phyloP scores from a whole-genome alignment of 1,284 basidiomycete species.

The Leucoagaricus sp. region DNA sequence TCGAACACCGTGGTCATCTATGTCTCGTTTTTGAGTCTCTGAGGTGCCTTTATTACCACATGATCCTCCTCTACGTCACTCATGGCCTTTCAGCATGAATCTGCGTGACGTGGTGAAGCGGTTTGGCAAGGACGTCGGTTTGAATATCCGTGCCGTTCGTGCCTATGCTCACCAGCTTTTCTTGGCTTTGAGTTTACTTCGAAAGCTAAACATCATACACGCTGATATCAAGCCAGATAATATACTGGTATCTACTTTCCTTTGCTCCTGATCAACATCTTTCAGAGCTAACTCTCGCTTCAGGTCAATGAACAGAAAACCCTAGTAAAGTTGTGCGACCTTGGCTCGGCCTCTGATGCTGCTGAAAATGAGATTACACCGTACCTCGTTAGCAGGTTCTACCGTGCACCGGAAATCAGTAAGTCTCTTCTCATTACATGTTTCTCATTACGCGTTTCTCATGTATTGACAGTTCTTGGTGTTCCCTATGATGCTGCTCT shows the following conservation, averaged over 20 bases:
- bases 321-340: slow-evolving; percentile 91
- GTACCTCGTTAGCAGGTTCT: slow-evolving; percentile 97
- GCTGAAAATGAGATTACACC: slow-evolving; percentile 97
- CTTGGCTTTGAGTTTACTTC: slow-evolving; percentile 81
- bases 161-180: slow-evolving; percentile 98
- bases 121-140: slow-evolving; percentile 98
- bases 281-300: slow-evolving; percentile 13
- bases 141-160: slow-evolving; percentile 96
- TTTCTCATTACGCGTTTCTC: slow-evolving; percentile 10
- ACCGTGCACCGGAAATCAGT: slow-evolving; percentile 99
- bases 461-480: slow-evolving; percentile 73
- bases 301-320: slow-evolving; percentile 97
- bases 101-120: slow-evolving; percentile 96
- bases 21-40: slow-evolving; percentile 96
- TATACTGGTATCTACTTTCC: slow-evolving; percentile 62
- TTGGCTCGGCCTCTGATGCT: slow-evolving; percentile 94
- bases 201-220: slow-evolving; percentile 93
- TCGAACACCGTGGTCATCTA: slow-evolving; percentile 96
- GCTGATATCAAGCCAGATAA: slow-evolving; percentile 99
- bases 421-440: slow-evolving; percentile 31
- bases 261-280: neutral
- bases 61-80: slow-evolving; percentile 12
- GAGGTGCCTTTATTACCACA: slow-evolving; percentile 55
- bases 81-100: slow-evolving; percentile 76
- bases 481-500: slow-evolving; percentile 92